These are phyloP conservation scores for Vitis riparia DNA, from an alignment of 164 flowering plant genomes.

Conservation along the genomic window DNA sequence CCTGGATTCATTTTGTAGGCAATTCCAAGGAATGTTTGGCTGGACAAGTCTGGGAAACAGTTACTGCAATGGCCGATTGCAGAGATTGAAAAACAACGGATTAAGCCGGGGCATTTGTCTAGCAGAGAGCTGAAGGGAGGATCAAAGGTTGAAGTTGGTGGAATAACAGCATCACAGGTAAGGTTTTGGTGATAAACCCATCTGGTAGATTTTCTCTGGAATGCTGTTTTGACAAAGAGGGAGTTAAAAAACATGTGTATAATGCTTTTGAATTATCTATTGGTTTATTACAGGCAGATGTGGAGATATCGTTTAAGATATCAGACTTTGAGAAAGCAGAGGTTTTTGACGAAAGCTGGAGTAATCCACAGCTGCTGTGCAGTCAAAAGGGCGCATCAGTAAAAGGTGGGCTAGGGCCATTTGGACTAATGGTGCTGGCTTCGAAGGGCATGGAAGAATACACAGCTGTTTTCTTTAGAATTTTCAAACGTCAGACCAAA, in stretches of 20 bases:
- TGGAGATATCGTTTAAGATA: constrained; percentile 46
- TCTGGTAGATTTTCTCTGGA: no score
- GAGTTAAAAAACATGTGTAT: no score
- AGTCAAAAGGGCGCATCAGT: constrained; percentile 38
- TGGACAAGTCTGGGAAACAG: constrained; percentile 35
- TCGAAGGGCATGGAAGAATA: constrained; percentile 49
- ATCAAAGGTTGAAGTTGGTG: constrained; percentile 29
- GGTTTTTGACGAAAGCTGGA: constrained; percentile 37
- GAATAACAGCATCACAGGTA: constrained; percentile 43
- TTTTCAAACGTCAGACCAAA: constrained; percentile 41
- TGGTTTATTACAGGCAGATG: constrained; percentile 39
- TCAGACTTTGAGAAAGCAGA: constrained; percentile 36
- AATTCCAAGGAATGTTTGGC: constrained; percentile 32
- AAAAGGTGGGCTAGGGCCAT: constrained; percentile 54
- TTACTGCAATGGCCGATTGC: constrained; percentile 37
- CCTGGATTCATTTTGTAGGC: constrained; percentile 18
- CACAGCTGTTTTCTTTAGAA: constrained; percentile 57
- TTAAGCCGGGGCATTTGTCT: constrained; percentile 1
- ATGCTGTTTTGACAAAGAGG: no score
- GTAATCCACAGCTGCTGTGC: constrained; percentile 45
- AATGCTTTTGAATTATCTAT: not conserved
- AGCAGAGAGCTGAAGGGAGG: constrained; percentile 15
- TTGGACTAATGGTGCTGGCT: constrained; percentile 56
- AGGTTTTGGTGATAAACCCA: not conserved
- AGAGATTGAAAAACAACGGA: constrained; percentile 29